Evolutionary conservation across 331 rosid species (phyloP), one percentile per base, ranked within the genome.

Genomic region (Rhamnella rubrinervis): DNA sequence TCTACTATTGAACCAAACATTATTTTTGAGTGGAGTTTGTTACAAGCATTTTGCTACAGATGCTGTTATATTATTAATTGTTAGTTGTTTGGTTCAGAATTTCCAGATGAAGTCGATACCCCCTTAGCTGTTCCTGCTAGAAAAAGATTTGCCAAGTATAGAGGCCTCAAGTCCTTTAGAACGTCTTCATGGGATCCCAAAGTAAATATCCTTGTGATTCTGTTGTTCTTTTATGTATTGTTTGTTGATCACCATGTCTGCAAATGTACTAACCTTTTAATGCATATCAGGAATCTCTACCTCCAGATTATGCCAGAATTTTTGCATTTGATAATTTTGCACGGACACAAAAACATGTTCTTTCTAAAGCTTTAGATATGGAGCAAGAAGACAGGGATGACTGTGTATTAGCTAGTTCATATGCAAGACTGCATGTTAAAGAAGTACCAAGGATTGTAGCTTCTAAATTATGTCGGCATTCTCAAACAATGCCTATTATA

Each of bases 171-270:
- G 84, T 95, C 99, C 76, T 95, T 91, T 76, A 85, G 97, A 81
- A 95, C 97, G 39, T 95, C 99, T 25, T 77, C 93, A 39, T 95
- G 99, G 97, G 99, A 95, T 82, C 89, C 99, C 77, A 92, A 87
- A 75, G 99, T 95, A 85, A 67, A 21, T 52, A 63, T 67, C 70
- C 72, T 28, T 63, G 13, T 56, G 31, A 20, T 73, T 74, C 71
- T 65, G 65, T 67, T 70, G 50, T 65, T 55, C 4, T 40, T 8
- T 20, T 47, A 16, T 50, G 40, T 57, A 10, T 41, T 68, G 37
- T 66, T 31, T 59, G 17, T 70, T 63, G 35, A 70, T 51, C 58
- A 60, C 47, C 59, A 60, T 63, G 40, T 60, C 51, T 37, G 51
- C n/a, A 20, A 52, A 76, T 82, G 69, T 72, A 57, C 3, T 73